A percentile compares a stretch with the other conserved stretches of the same genome.
Conservation (phyloP, 495 filamentous ascomycete species). For the Penicillium soppii region DNA sequence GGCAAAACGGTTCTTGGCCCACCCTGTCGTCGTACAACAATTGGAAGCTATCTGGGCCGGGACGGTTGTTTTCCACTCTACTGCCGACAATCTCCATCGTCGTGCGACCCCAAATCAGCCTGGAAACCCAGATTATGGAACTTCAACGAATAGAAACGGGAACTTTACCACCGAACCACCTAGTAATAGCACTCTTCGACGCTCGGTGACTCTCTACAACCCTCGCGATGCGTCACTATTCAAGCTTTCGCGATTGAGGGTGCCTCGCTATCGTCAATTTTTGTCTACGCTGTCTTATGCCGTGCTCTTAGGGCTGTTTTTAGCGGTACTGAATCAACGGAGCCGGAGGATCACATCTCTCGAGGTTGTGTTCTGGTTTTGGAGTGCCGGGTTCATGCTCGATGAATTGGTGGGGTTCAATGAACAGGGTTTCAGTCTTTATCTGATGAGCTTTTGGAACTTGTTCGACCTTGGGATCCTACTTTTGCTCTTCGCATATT, state of each 20-base stretch:
- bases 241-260: slow-evolving; percentile 84
- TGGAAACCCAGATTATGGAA: slow-evolving; percentile 27
- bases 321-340: slow-evolving; percentile 69
- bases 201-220: slow-evolving; percentile 85
- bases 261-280: slow-evolving; percentile 86
- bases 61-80: slow-evolving; percentile 86
- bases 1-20: slow-evolving; percentile 84
- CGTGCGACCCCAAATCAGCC: slow-evolving; percentile 24
- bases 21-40: slow-evolving; percentile 87
- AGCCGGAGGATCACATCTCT: slow-evolving; percentile 74
- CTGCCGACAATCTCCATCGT: slow-evolving; percentile 78
- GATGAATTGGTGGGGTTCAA: slow-evolving; percentile 91
- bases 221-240: slow-evolving; percentile 84
- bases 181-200: slow-evolving; percentile 48
- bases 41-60: slow-evolving; percentile 95
- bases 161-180: slow-evolving; percentile 9
- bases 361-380: slow-evolving; percentile 92
- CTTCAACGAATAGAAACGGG: slow-evolving; percentile 12
- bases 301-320: slow-evolving; percentile 76
- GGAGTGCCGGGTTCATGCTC: slow-evolving; percentile 97
- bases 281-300: slow-evolving; percentile 82
- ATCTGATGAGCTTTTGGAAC: slow-evolving; percentile 97
- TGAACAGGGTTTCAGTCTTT: slow-evolving; percentile 89
- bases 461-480: slow-evolving; percentile 88
- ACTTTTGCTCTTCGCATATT: slow-evolving; percentile 82